Base-by-base conservation (phyloP, 192 early-diverging fungal genomes). In the Backusella tuberculispora region DNA sequence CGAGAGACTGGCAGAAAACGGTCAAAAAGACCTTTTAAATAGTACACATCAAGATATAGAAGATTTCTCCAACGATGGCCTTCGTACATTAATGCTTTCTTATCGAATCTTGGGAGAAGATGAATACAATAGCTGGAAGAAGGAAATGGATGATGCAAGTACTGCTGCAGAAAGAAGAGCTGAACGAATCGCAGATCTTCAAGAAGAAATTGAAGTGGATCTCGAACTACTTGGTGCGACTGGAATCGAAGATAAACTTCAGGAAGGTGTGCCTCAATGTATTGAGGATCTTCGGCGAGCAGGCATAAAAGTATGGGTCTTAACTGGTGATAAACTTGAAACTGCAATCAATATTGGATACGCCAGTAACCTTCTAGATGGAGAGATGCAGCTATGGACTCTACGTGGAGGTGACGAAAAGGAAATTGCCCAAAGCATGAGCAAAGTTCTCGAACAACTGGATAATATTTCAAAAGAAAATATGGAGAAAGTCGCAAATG, bases 341-440 rank as follows among this genome's bases (percentile, higher is more conserved):
- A 99, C 98, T 0, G 98, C 98, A 15, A 98, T 99, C 83, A 98
- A 98, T 79, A 98, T 99, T 82, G 96, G 96, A 4, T 98, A 98
- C 86, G 90, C 92, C 8, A 88, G 89, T 12, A 88, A 91, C n/a
- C 73, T 95, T 69, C 74, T 94, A 34, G 88, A 88, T 45, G 87
- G 86, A 60, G 86, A 89, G 29, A 92, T 92, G 89, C 87, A 90
- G 63, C 82, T 94, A 45, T 89, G 89, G 85, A 91, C 88, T 24
- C 65, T 89, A 67, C 63, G 74, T 37, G 80, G 76, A 17, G 17
- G 40, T 24, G 68, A 71, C 0, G 17, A 81, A 63, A n/a, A 66
- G 72, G 21, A 64, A 48, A 60, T 60, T 8, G 3, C 53, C 9
- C 53, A 60, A 60, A 13, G 21, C 53, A 60, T 60, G 60, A 44